Percentiles rank a stretch among this genome's conserved stretches.
Conservation (phyloP, 1,139 yeast species). For the Magnusiomyces magnusii region DNA sequence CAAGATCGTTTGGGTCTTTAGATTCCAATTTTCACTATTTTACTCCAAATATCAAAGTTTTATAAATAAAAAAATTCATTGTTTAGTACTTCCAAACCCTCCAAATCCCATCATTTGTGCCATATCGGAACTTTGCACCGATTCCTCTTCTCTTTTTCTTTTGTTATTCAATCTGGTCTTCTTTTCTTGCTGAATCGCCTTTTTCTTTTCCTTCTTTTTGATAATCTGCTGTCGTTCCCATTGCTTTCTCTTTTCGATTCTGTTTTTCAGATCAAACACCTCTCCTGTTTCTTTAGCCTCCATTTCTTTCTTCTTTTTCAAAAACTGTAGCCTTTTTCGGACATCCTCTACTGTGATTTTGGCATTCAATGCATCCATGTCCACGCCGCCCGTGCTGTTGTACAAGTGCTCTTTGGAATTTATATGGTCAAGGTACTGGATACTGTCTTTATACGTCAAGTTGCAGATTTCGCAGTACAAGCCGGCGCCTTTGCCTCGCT, state of each 20-base stretch:
- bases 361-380: constrained; percentile 19
- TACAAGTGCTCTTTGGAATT: constrained; percentile 47
- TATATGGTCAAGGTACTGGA: constrained; percentile 75
- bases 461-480: constrained; percentile 78
- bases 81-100: constrained; percentile 33
- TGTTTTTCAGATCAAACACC: constrained; percentile 36
- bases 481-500: constrained; percentile 64
- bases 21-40: too few relatives aligned
- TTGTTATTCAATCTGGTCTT: constrained; percentile 24
- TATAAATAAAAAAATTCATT: not conserved
- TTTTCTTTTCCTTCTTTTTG: constrained; percentile 31
- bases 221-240: constrained; percentile 38
- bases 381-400: constrained; percentile 29
- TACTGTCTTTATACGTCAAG: constrained; percentile 69
- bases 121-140: constrained; percentile 32
- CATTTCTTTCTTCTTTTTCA: constrained; percentile 31
- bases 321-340: constrained; percentile 28
- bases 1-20: constrained; percentile 11
- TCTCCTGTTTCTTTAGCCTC: constrained; percentile 35
- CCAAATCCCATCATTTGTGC: constrained; percentile 52
- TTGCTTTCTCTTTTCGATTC: constrained; percentile 40
- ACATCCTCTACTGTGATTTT: constrained; percentile 36
- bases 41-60: not conserved
- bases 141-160: constrained; percentile 20
- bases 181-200: constrained; percentile 20